Percentiles rank a stretch among this genome's conserved stretches.
Conservation (phyloP, 1,284 basidiomycete genomes). For the Sanghuangporus weigelae region DNA sequence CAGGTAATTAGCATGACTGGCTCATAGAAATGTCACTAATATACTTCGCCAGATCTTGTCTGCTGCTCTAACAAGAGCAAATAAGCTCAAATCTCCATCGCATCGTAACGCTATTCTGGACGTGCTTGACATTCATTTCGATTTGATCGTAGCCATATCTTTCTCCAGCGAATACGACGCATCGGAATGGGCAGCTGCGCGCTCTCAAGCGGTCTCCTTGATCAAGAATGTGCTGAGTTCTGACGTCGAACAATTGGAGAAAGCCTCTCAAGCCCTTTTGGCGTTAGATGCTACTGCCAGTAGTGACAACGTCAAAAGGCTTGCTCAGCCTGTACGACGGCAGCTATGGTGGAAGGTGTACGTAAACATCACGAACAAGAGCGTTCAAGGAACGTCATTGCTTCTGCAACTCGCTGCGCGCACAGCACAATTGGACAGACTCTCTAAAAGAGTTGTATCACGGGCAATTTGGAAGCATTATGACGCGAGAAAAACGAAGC, state of each 20-base stretch:
- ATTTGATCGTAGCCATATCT: conserved; percentile 30
- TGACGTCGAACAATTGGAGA: conserved; percentile 21
- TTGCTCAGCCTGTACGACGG: conserved; percentile 42
- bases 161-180: conserved; percentile 23
- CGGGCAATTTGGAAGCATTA: conserved; percentile 30
- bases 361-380: conserved; percentile 48
- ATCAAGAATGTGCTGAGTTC: conserved; percentile 10
- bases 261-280: conserved; percentile 39
- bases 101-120: conserved; percentile 10
- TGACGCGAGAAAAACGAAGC: conserved; percentile 18
- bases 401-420: conserved; percentile 54
- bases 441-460: conserved; percentile 48
- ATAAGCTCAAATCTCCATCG: background rate
- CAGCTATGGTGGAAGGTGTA: conserved; percentile 70
- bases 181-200: conserved; percentile 16
- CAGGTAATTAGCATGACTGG: conserved; percentile 43
- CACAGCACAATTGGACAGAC: conserved; percentile 60
- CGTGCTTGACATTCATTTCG: conserved; percentile 19
- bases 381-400: conserved; percentile 50
- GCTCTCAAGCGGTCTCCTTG: conserved; percentile 8
- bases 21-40: background rate
- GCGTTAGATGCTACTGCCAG: conserved; percentile 41
- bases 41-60: conserved; percentile 20
- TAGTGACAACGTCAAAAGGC: conserved; percentile 34
- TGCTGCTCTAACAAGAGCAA: conserved; percentile 17